A percentile compares a stretch with the other conserved stretches of the same genome.
Conservation (phyloP, 202 grass and related monocot genomes). For the Schoenoplectus triqueter region DNA sequence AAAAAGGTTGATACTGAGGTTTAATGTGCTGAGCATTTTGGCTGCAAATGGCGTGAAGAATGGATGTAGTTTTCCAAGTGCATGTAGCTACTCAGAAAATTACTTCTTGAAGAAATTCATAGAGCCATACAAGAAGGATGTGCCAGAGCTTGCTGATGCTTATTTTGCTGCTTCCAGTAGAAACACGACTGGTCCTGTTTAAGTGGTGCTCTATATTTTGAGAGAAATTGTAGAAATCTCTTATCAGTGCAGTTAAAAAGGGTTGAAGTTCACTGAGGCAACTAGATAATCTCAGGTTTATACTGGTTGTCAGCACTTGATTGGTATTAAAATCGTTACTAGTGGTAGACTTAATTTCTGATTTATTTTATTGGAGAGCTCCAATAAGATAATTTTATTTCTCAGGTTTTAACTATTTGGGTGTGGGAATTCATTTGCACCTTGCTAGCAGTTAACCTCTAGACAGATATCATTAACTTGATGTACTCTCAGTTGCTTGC, state of each 20-base stretch:
- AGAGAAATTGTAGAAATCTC: neutral
- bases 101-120: slow-evolving; percentile 44
- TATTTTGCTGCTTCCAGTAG: neutral
- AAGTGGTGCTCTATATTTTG: neutral
- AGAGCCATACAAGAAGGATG: slow-evolving; percentile 17
- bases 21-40: slow-evolving; percentile 54
- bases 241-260: neutral
- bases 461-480: too few relatives aligned
- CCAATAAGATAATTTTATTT: too few relatives aligned
- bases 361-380: too few relatives aligned
- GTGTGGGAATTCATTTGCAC: too few relatives aligned
- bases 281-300: too few relatives aligned
- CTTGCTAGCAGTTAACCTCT: too few relatives aligned
- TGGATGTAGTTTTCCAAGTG: slow-evolving; percentile 46
- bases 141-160: neutral
- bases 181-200: neutral
- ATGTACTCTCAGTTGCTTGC: too few relatives aligned
- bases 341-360: too few relatives aligned
- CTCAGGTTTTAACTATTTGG: too few relatives aligned
- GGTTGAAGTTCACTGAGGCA: too few relatives aligned
- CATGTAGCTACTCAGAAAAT: slow-evolving; percentile 46
- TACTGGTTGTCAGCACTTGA: too few relatives aligned
- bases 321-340: too few relatives aligned
- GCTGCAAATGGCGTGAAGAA: slow-evolving; percentile 41
- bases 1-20: slow-evolving; percentile 52